Evolutionary conservation across 148 eudicot species (phyloP).

Genomic region (Talinum fruticosum): DNA sequence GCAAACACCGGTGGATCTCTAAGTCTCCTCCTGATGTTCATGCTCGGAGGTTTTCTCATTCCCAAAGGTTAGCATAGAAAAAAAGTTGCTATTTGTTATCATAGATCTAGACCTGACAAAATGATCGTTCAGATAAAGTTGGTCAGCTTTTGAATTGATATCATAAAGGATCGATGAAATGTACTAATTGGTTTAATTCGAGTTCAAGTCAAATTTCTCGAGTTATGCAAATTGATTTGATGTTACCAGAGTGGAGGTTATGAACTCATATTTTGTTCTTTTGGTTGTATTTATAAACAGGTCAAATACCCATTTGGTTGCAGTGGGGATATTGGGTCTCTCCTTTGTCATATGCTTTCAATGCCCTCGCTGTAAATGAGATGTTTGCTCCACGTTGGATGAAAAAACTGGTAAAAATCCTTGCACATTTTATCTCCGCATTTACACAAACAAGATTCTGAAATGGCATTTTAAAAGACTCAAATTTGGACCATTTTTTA

Average conservation of each 20-base stretch:
- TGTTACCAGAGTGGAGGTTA: no score
- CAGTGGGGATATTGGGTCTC: constrained; percentile 90
- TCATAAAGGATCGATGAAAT: no score
- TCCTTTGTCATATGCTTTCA: constrained; percentile 79
- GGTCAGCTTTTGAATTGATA: neutral
- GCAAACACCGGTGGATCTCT: constrained; percentile 87
- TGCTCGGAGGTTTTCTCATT: constrained; percentile 94
- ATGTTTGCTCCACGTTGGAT: constrained; percentile 94
- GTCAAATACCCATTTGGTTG: constrained; percentile 73
- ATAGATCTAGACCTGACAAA: neutral
- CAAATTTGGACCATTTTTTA: constrained; percentile 24
- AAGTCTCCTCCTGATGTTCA: constrained; percentile 65
- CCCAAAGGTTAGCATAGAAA: constrained; percentile 58
- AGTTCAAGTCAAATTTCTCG: no score
- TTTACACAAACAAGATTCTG: neutral
- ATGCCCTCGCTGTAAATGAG: constrained; percentile 80
- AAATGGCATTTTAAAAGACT: neutral
- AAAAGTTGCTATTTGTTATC: neutral
- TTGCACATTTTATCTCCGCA: neutral
- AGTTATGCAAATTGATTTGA: no score
- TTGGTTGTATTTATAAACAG: constrained; percentile 27
- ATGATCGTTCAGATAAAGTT: neutral
- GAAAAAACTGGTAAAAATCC: constrained; percentile 52
- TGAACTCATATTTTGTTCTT: no score
- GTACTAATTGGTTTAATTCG: no score